Evolutionary conservation across 805 yeast genomes (phyloP), one percentile per base, ranked within the genome.

Genomic region (Clavispora carvajalis): DNA sequence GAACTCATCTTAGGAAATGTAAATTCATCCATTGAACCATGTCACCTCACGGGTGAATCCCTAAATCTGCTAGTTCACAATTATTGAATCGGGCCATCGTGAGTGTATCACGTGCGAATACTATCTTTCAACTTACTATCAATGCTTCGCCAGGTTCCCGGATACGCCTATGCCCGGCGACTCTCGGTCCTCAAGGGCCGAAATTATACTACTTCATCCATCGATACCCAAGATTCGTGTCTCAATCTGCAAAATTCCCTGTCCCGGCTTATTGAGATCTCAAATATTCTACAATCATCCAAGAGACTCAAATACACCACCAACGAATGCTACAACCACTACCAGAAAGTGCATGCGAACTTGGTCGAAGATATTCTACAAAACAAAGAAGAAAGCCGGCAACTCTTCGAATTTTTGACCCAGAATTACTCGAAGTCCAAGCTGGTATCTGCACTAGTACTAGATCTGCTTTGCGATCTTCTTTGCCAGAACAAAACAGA

Each of bases 221-320:
- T 15, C 15, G 9, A 15, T 6, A 1, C 11, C 9, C n/a, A 28
- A 5, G 2, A 8, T 1, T 16, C 19, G 4, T 8, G 5, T 13
- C 16, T 5, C 5, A 7, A 16, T 28, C 19, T 19, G 31, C n/a
- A 28, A 15, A 15, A 16, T 1, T 12, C 7, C 16, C 29, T n/a
- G 10, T 7, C 16, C 16, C 29, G 18, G 31, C 31, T 28, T 12
- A 15, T 12, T 12, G n/a, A 12, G 9, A 13, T 33, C 18, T 13
- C 24, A 23, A 13, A 11, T 3, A 18, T 33, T 10, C 36, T 33
- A 19, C 18, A 15, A 3, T n/a, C 26, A 3, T 22, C 36, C 18
- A 33, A 33, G 22, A 22, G 36, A 33, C 36, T 21, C 25, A 33
- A 33, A 22, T 33, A 33, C 36, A 22, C 36, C 19, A 15, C 36